These are phyloP conservation scores for Trichocomaceae sp. DNA, from an alignment of 2,329 filamentous ascomycete species.

Conservation along the genomic window DNA sequence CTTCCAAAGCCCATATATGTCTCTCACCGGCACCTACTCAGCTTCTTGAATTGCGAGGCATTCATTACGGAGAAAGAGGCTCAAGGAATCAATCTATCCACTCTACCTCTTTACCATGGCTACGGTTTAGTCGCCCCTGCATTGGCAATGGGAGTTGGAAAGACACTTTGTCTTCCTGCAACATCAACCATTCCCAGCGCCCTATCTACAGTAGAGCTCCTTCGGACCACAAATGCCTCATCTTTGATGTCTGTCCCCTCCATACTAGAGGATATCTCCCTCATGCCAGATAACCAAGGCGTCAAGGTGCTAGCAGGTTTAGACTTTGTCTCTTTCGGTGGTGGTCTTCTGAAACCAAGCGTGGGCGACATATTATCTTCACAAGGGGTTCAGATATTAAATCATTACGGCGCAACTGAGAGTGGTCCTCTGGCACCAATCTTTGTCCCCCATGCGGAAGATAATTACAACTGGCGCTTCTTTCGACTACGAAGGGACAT, in stretches of 20 bases:
- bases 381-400: conserved; percentile 8
- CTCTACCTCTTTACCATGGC: background rate
- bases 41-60: background rate
- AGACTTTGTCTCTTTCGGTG: conserved; percentile 5
- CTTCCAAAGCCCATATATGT: conserved; percentile 6
- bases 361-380: background rate
- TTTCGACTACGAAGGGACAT: conserved; percentile 4
- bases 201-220: background rate
- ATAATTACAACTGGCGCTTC: conserved; percentile 5
- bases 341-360: background rate
- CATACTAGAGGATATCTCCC: conserved; percentile 7
- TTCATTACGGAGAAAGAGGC: conserved; percentile 4
- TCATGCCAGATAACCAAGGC: conserved; percentile 1
- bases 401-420: conserved; percentile 7
- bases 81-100: conserved; percentile 1
- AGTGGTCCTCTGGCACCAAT: conserved; percentile 2
- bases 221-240: background rate
- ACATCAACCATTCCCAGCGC: conserved; percentile 3
- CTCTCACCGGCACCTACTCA: conserved; percentile 6
- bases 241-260: conserved; percentile 8
- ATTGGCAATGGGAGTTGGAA: conserved; percentile 3
- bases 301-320: background rate
- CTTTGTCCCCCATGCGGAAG: background rate
- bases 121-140: conserved; percentile 5
- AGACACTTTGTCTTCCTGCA: conserved; percentile 3